phyloP scores from a whole-genome alignment of 225 moss, liverwort and hornwort genomes.

The Marchantia paleacea region DNA sequence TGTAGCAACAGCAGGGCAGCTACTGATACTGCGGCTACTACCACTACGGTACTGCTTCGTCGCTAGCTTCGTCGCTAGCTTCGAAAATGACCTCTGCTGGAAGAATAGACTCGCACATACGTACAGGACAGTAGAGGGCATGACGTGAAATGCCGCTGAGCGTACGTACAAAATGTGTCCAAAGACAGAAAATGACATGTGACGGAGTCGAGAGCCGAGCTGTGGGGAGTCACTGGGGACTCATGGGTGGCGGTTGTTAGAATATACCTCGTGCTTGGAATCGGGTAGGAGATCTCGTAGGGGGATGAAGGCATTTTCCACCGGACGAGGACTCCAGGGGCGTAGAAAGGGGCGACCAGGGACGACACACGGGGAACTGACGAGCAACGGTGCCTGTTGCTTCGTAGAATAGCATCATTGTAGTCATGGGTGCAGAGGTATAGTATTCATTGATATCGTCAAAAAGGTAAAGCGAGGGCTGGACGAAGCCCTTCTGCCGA shows the following conservation, averaged over 20 bases:
- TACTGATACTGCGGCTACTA: too few relatives aligned
- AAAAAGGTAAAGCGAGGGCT: not conserved
- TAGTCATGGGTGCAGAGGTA: not conserved
- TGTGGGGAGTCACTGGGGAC: not conserved
- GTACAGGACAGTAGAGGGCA: constrained; percentile 6
- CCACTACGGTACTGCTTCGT: too few relatives aligned
- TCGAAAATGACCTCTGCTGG: not conserved
- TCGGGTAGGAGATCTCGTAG: not conserved
- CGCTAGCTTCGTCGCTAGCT: not conserved
- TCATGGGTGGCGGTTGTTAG: constrained; percentile 8
- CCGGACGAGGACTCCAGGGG: not conserved
- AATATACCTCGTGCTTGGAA: not conserved
- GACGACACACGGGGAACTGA: not conserved
- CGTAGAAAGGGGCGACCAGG: not conserved
- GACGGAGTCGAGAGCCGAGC: not conserved
- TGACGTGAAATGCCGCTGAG: not conserved
- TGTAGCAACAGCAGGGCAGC: too few relatives aligned
- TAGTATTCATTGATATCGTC: not conserved
- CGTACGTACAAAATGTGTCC: not conserved
- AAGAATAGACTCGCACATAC: not conserved
- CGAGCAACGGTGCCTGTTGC: not conserved
- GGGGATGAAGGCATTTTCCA: not conserved
- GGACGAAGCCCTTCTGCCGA: too few relatives aligned
- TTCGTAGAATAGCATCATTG: not conserved
- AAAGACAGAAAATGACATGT: not conserved